Conservation (phyloP, 1,139 yeast genomes). For the Hanseniaspora uvarum region DNA sequence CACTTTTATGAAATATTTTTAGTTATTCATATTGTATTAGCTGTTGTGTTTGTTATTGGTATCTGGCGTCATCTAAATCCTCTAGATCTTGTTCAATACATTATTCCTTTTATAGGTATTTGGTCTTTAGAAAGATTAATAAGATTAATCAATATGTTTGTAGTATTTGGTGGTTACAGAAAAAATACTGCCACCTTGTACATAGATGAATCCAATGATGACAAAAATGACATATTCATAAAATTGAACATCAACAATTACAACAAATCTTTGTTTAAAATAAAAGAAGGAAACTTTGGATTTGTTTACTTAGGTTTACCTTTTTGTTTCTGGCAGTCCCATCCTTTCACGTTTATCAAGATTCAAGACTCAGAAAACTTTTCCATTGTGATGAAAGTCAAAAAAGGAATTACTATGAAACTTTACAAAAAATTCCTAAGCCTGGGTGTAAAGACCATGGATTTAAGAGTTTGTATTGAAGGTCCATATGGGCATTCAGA, state of each 20-base stretch:
- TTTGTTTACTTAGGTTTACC: constrained; percentile 26
- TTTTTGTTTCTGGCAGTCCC: constrained; percentile 56
- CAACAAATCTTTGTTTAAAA: constrained; percentile 18
- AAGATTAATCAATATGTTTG: constrained; percentile 40
- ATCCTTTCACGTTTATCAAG: constrained; percentile 53
- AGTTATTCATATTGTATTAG: constrained; percentile 48
- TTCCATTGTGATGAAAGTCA: constrained; percentile 38
- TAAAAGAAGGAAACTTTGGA: constrained; percentile 27
- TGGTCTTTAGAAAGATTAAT: constrained; percentile 54
- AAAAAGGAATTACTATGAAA: constrained; percentile 38
- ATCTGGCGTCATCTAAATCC: constrained; percentile 49
- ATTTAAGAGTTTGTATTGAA: constrained; percentile 40
- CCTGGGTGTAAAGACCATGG: constrained; percentile 21
- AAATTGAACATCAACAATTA: constrained; percentile 21
- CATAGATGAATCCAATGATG: background rate
- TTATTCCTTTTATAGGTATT: constrained; percentile 45
- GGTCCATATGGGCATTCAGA: constrained; percentile 51
- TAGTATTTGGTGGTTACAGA: constrained; percentile 39
- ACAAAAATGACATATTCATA: constrained; percentile 28
- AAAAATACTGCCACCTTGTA: constrained; percentile 42
- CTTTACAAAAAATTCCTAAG: constrained; percentile 28
- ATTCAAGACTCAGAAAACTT: constrained; percentile 31
- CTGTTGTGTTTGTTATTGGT: constrained; percentile 45
- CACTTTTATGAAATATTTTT: constrained; percentile 56
- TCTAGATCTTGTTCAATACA: constrained; percentile 40